Base-by-base conservation (phyloP, 768 basidiomycete species). In the Cyclocybe cylindracea region DNA sequence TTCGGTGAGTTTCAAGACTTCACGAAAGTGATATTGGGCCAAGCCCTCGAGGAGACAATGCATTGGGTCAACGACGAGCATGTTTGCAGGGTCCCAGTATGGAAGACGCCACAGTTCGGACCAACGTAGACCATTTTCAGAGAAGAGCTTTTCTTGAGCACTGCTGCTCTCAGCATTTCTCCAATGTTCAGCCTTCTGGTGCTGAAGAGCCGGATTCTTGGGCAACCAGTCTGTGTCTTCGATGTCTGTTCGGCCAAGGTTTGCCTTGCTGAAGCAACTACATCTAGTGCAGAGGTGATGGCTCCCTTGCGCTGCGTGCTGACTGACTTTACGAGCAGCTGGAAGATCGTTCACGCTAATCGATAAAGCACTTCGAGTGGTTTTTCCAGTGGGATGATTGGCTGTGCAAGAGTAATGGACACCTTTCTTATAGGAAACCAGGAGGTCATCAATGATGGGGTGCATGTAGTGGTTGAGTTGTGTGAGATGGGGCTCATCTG, bases 11-110 rank as follows among this genome's bases (percentile, higher is more conserved):
- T 41, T 29, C 11, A 55, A 34, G 19, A 67, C 44, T 7, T 61
- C 50, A 1, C 56, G 55, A 39, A 54, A 58, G 44, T 70, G 68
- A 37, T 53, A 49, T 34, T 62, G 53, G 3, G 66, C 39, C 1
- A 63, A 16, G n/a, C 57, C 54, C 3, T 69, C 53, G 35, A 61
- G 53, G 3, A 72, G 50, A 5, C 59, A 55, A 37, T 74, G 72
- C 72, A 73, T 75, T 0, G 59, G 39, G 32, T 76, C 70, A 11
- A 71, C 53, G 0, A 66, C 58, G 0, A 61, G 16, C 33, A 59
- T 66, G 2, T n/a, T 14, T 1, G 58, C 56, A 1, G 67, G 64
- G 32, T 72, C 53, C 71, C 70, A 74, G 54, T 75, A n/a, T n/a
- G n/a, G n/a, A n/a, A n/a, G n/a, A n/a, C n/a, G n/a, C n/a, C n/a